Conservation (phyloP, 257 asterid species). For the Eustoma russellianum region DNA sequence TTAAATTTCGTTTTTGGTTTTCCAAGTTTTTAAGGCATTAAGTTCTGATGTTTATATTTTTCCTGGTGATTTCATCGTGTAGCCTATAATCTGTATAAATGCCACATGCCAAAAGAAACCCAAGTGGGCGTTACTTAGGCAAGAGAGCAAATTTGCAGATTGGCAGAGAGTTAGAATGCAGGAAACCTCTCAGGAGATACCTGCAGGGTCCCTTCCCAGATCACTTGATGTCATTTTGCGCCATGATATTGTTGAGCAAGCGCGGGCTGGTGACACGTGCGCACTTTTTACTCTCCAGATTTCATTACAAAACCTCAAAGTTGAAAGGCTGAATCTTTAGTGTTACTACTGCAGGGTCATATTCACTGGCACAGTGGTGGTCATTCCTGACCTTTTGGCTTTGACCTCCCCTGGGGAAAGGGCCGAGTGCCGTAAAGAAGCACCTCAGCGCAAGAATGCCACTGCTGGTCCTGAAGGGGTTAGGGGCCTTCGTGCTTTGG, state of each 20-base stretch:
- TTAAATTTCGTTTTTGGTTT: not conserved
- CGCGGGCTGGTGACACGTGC: slow-evolving; percentile 97
- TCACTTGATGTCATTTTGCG: slow-evolving; percentile 95
- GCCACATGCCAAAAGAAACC: slow-evolving; percentile 79
- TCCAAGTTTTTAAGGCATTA: not conserved
- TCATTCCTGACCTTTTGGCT: slow-evolving; percentile 80
- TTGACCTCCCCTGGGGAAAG: slow-evolving; percentile 96
- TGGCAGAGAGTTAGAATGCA: slow-evolving; percentile 99
- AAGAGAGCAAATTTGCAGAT: slow-evolving; percentile 95
- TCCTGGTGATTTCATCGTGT: slow-evolving; percentile 16
- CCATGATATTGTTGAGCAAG: slow-evolving; percentile 90
- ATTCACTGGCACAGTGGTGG: slow-evolving; percentile 91
- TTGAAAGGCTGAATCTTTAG: not conserved
- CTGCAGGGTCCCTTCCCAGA: slow-evolving; percentile 96
- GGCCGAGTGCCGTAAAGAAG: slow-evolving; percentile 75
- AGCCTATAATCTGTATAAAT: slow-evolving; percentile 91
- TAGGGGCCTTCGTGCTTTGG: slow-evolving; percentile 88
- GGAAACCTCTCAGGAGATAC: slow-evolving; percentile 93
- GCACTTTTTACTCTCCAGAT: slow-evolving; percentile 8
- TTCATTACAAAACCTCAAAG: not conserved
- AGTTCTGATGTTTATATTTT: not conserved
- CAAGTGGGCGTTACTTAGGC: slow-evolving; percentile 91
- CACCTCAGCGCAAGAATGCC: slow-evolving; percentile 64
- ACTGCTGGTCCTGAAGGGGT: slow-evolving; percentile 74
- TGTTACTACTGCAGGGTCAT: slow-evolving; percentile 54